A percentile compares a stretch with the other conserved stretches of the same genome.
phyloP scores from a whole-genome alignment of 352 stramenopile genomes.

The Phytophthora quininea region DNA sequence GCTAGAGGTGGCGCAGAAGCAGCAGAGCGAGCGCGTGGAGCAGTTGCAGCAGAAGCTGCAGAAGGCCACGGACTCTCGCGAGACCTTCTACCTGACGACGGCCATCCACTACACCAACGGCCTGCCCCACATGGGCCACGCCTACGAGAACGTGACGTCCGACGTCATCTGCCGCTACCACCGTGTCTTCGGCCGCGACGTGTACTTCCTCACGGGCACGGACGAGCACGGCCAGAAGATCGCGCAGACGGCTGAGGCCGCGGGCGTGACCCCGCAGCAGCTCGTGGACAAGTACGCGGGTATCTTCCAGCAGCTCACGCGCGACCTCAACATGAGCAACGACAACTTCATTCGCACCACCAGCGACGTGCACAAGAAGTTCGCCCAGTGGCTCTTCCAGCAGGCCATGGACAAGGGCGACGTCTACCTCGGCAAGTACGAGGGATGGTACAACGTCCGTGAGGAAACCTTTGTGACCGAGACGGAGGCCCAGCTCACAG shows the following conservation, averaged over 20 bases:
- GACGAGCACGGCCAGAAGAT: constrained; percentile 99
- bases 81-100: constrained; percentile 97
- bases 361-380: constrained; percentile 93
- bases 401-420: constrained; percentile 90
- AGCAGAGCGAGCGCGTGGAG: constrained; percentile 44
- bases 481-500: constrained; percentile 93
- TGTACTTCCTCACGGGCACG: constrained; percentile 90
- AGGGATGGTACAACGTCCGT: constrained; percentile 99
- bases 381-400: constrained; percentile 95
- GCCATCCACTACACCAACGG: constrained; percentile 99
- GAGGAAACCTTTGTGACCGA: constrained; percentile 99
- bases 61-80: constrained; percentile 40
- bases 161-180: constrained; percentile 98
- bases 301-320: constrained; percentile 88
- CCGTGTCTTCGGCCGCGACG: constrained; percentile 84
- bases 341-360: constrained; percentile 97
- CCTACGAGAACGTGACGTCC: constrained; percentile 97
- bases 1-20: constrained; percentile 50
- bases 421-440: constrained; percentile 98
- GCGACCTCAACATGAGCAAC: constrained; percentile 89
- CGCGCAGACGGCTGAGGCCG: constrained; percentile 94
- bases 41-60: constrained; percentile 42
- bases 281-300: constrained; percentile 96
- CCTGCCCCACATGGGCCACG: constrained; percentile 97
- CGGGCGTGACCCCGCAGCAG: constrained; percentile 92